A percentile compares a stretch with the other conserved stretches of the same genome.
These are phyloP conservation scores for Glycine soja DNA, from an alignment of 306 rosid species.

Conservation along the genomic window DNA sequence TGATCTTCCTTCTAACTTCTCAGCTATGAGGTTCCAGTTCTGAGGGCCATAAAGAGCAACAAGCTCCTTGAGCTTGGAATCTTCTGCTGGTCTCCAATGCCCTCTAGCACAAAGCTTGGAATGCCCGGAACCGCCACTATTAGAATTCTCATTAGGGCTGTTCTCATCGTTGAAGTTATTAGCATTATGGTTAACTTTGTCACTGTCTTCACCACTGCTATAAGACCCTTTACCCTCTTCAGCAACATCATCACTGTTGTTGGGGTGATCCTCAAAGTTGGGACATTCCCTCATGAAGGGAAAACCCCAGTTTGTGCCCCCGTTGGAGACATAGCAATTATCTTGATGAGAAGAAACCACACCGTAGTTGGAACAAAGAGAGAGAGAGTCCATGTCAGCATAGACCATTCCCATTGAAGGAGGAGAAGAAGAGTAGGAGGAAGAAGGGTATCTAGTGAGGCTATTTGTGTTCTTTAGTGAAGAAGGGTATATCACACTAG, in stretches of 20 bases:
- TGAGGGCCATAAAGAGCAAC: constrained; percentile 96
- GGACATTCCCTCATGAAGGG: constrained; percentile 48
- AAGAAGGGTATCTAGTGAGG: constrained; percentile 40
- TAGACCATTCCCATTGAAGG: constrained; percentile 68
- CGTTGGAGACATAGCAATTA: constrained; percentile 44
- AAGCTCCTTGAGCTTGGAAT: constrained; percentile 90
- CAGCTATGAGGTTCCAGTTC: constrained; percentile 97
- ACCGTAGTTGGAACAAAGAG: constrained; percentile 64
- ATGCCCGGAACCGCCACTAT: constrained; percentile 62
- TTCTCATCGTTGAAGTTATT: constrained; percentile 41
- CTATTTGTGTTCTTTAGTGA: constrained; percentile 46
- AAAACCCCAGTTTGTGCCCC: constrained; percentile 59
- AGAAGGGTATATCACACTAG: constrained; percentile 48
- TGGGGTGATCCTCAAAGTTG: constrained; percentile 42
- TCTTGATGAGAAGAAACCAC: constrained; percentile 63
- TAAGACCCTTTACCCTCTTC: constrained; percentile 61
- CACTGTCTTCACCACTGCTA: constrained; percentile 56
- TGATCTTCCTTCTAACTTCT: constrained; percentile 97
- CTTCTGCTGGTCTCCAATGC: constrained; percentile 99
- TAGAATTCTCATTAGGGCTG: constrained; percentile 56
- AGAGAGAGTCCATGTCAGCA: constrained; percentile 72
- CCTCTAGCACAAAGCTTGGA: constrained; percentile 93
- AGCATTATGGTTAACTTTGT: constrained; percentile 30
- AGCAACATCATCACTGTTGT: constrained; percentile 37
- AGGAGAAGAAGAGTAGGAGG: constrained; percentile 45